phyloP scores from a whole-genome alignment of 1,284 basidiomycete species.

The Ustilago cynodontis region DNA sequence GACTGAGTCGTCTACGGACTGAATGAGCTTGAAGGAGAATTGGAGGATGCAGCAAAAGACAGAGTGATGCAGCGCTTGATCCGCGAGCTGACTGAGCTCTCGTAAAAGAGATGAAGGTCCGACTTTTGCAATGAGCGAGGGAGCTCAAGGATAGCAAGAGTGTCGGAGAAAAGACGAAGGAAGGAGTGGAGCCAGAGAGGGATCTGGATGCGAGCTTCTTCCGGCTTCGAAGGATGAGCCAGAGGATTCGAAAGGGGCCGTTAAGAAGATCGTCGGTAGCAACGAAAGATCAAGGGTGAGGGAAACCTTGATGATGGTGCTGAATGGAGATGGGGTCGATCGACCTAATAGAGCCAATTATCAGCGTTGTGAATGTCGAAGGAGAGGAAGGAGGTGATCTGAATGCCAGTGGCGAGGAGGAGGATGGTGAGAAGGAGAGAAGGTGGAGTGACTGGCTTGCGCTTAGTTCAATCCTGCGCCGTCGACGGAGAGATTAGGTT shows the following conservation, averaged over 20 bases:
- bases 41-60: neutral
- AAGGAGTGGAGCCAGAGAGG: constrained; percentile 26
- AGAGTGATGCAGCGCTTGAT: neutral
- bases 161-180: neutral
- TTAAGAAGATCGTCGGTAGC: constrained; percentile 13
- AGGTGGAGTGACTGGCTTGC: neutral
- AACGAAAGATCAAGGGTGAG: constrained; percentile 47
- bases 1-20: neutral
- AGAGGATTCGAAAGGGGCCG: neutral
- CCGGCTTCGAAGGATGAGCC: neutral
- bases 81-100: neutral
- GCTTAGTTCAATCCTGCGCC: neutral
- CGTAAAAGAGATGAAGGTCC: neutral
- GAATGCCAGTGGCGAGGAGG: constrained; percentile 10
- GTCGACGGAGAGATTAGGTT: constrained; percentile 2
- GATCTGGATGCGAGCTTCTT: constrained; percentile 17
- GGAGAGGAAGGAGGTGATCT: constrained; percentile 5
- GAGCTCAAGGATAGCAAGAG: constrained; percentile 19
- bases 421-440: constrained; percentile 6
- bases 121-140: constrained; percentile 21
- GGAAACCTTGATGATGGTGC: constrained; percentile 49
- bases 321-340: neutral
- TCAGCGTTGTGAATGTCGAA: constrained; percentile 7
- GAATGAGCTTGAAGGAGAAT: neutral
- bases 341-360: neutral